Percentiles rank a stretch among this genome's conserved stretches.
phyloP scores from a whole-genome alignment of 345 rosid species.

The Salix caprea region DNA sequence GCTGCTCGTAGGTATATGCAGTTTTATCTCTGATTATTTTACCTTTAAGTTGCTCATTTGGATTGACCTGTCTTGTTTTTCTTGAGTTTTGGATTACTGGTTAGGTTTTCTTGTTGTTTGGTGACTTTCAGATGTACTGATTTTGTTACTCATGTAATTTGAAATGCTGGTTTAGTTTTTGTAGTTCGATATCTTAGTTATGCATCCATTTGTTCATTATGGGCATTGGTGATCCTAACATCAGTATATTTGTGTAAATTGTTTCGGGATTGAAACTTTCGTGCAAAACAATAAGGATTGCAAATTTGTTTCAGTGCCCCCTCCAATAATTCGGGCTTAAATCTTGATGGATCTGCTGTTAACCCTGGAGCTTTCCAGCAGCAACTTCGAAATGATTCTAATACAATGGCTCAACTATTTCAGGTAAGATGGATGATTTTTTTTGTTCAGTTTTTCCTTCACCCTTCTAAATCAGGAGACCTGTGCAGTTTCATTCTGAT shows the following conservation, averaged over 20 bases:
- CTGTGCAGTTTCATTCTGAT: not conserved
- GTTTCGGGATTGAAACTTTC: not conserved
- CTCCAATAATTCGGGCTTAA: slow-evolving; percentile 47
- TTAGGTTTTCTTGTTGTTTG: not conserved
- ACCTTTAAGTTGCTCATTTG: not conserved
- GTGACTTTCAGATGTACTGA: not conserved
- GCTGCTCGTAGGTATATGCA: slow-evolving; percentile 43
- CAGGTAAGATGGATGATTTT: slow-evolving; percentile 47
- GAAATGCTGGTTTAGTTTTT: not conserved
- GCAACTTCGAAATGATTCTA: slow-evolving; percentile 63
- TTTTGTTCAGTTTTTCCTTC: not conserved
- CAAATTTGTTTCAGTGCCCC: slow-evolving; percentile 43
- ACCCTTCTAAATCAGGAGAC: not conserved
- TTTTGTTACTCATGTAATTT: not conserved
- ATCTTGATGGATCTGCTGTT: slow-evolving; percentile 91
- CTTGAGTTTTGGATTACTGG: not conserved
- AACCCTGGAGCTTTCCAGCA: slow-evolving; percentile 91
- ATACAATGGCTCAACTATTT: slow-evolving; percentile 71
- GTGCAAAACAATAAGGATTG: slow-evolving; percentile 3
- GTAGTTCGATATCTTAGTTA: not conserved
- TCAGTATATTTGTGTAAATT: not conserved
- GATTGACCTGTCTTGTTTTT: not conserved
- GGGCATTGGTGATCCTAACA: not conserved
- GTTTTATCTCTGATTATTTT: not conserved
- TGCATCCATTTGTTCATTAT: not conserved